Percentiles rank a stretch among this genome's conserved stretches.
These are phyloP conservation scores for Emericellopsis atlantica DNA, from an alignment of 2,329 filamentous ascomycete species.

Conservation along the genomic window DNA sequence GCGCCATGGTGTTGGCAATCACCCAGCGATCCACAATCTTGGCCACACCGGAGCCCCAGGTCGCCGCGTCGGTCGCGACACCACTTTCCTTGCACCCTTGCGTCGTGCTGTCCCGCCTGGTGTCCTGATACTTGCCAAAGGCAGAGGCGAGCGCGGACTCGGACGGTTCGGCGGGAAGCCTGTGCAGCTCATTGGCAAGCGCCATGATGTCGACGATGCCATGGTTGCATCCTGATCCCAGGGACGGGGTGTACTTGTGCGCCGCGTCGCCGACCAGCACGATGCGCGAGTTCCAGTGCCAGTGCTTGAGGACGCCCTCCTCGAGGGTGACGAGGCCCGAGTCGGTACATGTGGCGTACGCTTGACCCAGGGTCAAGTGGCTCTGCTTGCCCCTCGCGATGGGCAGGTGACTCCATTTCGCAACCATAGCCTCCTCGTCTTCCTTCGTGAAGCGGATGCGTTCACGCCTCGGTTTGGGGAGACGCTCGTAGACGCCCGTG, in stretches of 20 bases:
- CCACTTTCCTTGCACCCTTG: slow-evolving; percentile 1
- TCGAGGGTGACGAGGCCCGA: slow-evolving; percentile 12
- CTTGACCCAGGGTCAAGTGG: slow-evolving; percentile 11
- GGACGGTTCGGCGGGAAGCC: slow-evolving; percentile 6
- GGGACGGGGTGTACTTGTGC: slow-evolving; percentile 18
- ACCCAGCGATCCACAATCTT: slow-evolving; percentile 8
- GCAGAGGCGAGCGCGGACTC: slow-evolving; percentile 2
- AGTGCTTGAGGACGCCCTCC: slow-evolving; percentile 15
- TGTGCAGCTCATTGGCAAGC: slow-evolving; percentile 11
- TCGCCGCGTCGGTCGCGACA: slow-evolving; percentile 1
- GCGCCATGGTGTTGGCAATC: slow-evolving; percentile 5
- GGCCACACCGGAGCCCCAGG: neutral
- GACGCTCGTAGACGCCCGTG: slow-evolving; percentile 13
- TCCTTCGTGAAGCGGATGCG: slow-evolving; percentile 11
- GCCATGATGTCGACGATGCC: slow-evolving; percentile 14
- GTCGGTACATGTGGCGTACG: slow-evolving; percentile 6
- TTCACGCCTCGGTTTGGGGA: slow-evolving; percentile 10
- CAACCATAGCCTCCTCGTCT: neutral
- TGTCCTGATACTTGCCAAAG: slow-evolving; percentile 3
- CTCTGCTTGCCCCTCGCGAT: slow-evolving; percentile 2
- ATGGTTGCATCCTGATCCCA: slow-evolving; percentile 15
- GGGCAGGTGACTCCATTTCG: neutral
- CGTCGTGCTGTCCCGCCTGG: neutral
- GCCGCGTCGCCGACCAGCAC: slow-evolving; percentile 17
- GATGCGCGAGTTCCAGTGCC: slow-evolving; percentile 10